Evolutionary conservation across 768 basidiomycete genomes (phyloP), one percentile per base, ranked within the genome.

Genomic region (Tricholoma matsutake): DNA sequence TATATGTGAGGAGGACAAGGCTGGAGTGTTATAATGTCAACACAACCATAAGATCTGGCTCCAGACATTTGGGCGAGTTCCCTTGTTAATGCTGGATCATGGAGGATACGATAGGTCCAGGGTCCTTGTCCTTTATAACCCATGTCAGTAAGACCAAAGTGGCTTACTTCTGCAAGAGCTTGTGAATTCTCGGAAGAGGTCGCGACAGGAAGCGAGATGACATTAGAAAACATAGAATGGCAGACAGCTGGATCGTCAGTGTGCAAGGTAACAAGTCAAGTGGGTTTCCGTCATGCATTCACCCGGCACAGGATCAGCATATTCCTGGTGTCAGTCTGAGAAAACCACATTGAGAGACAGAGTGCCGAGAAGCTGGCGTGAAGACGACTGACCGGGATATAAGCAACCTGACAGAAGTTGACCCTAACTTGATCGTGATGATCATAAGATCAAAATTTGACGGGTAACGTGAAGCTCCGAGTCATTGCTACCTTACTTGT

Each of bases 101-200:
- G 56, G 25, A 85, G 75, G 28, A 78, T 66, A 16, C 78, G 81
- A 67, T 84, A 86, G 3, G 83, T 79, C 84, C 84, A 86, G 35
- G 78, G 77, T 34, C 79, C 78, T 56, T 71, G 74, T 32, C 82
- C 83, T 7, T 80, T 76, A 49, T 76, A 77, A 63, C 83, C 83
- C 67, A 85, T 79, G 68, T 85, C 82, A 6, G 84, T 85, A 18
- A 72, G 74, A 14, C 72, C 74, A 64, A 84, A 84, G 65, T 83
- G 70, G 64, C 77, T 80, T 55, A 84, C 84, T 65, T 85, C 83
- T 39, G 80, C 75, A 59, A 85, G 70, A 7, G 83, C 82, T 45
- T 76, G 77, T 31, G 79, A 75, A 61, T 81, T 75, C 56, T 85
- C 83, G 4, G 75, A 69, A 49, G 79, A 76, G 16, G 75, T 79